Evolutionary conservation across 1,284 basidiomycete genomes (phyloP), one percentile per base, ranked within the genome.

Genomic region (Salmacisia buchloeana): DNA sequence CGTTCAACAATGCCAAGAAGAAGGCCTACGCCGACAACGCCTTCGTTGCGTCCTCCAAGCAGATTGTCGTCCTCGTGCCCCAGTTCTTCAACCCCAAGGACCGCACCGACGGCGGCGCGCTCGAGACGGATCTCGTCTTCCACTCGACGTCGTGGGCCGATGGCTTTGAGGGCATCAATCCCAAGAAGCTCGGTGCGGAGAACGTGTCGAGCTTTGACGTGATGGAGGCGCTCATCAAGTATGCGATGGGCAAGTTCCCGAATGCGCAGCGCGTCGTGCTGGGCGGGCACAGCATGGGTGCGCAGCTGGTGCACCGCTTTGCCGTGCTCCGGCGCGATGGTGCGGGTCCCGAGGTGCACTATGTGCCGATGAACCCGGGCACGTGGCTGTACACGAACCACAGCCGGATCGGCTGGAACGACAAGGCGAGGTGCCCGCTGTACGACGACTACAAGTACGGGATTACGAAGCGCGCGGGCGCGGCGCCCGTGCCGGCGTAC

Each of bases 241-340:
- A 29, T n/a, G 36, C 36, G 23, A n/a, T 7, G 35, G 10, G 10
- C 12, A 35, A 38, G 25, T 59, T 39, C 58, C 58, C 58, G 9
- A 59, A 59, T 18, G 58, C 58, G 31, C 33, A 39, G 58, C 36
- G 39, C 36, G 29, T 59, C 58, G 39, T 59, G 35, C n/a, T 59
- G 18, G 58, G 34, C n/a, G 58, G 58, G 3, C 58, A 59, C 35
- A 21, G 18, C 25, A 35, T 59, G 18, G 58, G 58, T 18, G 58
- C 34, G 12, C 58, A 59, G 58, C 21, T 38, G 35, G 39, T 59
- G n/a, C 33, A 59, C 35, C 58, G 58, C 10, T 59, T 39, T 36
- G 12, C 58, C 7, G 39, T 27, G 7, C 58, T 59, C 5, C 36
- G 35, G 1, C n/a, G 41, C n/a, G 58, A 43, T 5, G 34, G 25